phyloP scores from a whole-genome alignment of 2,329 filamentous ascomycete species.

The Penicillium sp. region DNA sequence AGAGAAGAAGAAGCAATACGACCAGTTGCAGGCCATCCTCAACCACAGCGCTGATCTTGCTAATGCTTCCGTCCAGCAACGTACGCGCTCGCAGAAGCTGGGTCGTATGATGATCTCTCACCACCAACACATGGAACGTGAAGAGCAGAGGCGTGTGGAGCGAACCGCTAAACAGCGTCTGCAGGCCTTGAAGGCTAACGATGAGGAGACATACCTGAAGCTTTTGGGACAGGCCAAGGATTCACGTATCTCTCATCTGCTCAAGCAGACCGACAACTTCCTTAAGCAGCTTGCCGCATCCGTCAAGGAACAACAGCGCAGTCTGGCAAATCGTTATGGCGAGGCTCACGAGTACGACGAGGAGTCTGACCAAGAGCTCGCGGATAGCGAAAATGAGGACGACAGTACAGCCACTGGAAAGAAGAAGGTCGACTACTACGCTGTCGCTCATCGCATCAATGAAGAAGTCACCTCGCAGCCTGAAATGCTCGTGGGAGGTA shows the following conservation, averaged over 20 bases:
- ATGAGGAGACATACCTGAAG: conserved; percentile 97
- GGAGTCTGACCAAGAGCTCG: conserved; percentile 58
- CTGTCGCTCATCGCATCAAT: conserved; percentile 89
- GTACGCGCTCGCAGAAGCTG: conserved; percentile 70
- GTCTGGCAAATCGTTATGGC: conserved; percentile 68
- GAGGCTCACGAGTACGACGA: conserved; percentile 49
- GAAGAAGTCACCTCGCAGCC: conserved; percentile 83
- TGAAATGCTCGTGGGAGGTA: conserved; percentile 77
- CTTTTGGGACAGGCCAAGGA: conserved; percentile 97
- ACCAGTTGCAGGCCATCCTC: conserved; percentile 80
- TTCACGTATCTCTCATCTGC: conserved; percentile 93
- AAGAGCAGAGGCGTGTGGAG: conserved; percentile 97
- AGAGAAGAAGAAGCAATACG: conserved; percentile 93
- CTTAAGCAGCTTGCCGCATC: conserved; percentile 89
- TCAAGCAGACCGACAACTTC: conserved; percentile 96
- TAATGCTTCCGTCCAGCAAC: conserved; percentile 57
- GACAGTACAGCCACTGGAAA: conserved; percentile 46
- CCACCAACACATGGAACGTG: conserved; percentile 94
- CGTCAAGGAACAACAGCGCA: conserved; percentile 86
- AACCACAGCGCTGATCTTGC: conserved; percentile 71
- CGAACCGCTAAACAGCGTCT: conserved; percentile 98
- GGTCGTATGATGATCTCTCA: conserved; percentile 80
- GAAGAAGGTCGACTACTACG: conserved; percentile 95
- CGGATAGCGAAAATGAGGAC: conserved; percentile 57
- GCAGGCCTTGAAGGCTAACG: conserved; percentile 95